Percentiles rank a stretch among this genome's conserved stretches.
Evolutionary conservation across 2,329 filamentous ascomycete genomes (phyloP).

Genomic region (Pseudogymnoascus sp.): DNA sequence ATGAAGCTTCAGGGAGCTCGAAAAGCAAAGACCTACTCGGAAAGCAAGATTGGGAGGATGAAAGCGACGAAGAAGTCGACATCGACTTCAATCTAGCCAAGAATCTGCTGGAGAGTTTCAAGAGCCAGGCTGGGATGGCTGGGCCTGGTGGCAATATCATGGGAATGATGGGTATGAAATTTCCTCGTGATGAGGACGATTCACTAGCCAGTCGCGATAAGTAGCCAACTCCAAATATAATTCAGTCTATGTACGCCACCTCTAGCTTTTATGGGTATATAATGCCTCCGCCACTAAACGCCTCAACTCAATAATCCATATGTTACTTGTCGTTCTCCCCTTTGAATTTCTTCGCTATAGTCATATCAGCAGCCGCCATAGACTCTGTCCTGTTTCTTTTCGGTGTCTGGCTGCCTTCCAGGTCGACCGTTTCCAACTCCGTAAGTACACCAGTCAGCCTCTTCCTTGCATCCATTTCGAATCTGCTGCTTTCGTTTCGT

Average conservation of each 20-base stretch:
- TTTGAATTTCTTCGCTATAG: slow-evolving; percentile 19
- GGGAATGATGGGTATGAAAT: slow-evolving; percentile 71
- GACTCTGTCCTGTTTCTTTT: slow-evolving; percentile 21
- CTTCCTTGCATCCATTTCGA: slow-evolving; percentile 46
- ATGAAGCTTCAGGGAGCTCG: neutral
- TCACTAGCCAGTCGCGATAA: neutral
- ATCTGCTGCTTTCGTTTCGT: slow-evolving; percentile 36
- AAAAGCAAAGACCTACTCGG: slow-evolving; percentile 9
- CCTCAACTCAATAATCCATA: slow-evolving; percentile 13
- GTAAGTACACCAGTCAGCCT: slow-evolving; percentile 40
- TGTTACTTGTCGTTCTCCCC: slow-evolving; percentile 12
- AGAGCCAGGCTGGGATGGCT: slow-evolving; percentile 75
- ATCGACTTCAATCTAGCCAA: slow-evolving; percentile 82
- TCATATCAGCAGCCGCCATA: slow-evolving; percentile 10
- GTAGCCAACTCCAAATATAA: neutral
- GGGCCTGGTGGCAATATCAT: slow-evolving; percentile 85
- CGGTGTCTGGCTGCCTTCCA: slow-evolving; percentile 13
- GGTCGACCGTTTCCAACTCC: slow-evolving; percentile 33
- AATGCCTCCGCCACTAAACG: slow-evolving; percentile 14
- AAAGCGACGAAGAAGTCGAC: slow-evolving; percentile 55
- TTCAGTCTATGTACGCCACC: neutral
- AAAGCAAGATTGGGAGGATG: slow-evolving; percentile 31
- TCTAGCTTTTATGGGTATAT: slow-evolving; percentile 9
- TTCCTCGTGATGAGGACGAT: slow-evolving; percentile 71
- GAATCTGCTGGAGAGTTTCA: slow-evolving; percentile 88